Percentiles rank a stretch among this genome's conserved stretches.
These are phyloP conservation scores for Quercus phellos DNA, from an alignment of 331 rosid genomes.

Conservation along the genomic window DNA sequence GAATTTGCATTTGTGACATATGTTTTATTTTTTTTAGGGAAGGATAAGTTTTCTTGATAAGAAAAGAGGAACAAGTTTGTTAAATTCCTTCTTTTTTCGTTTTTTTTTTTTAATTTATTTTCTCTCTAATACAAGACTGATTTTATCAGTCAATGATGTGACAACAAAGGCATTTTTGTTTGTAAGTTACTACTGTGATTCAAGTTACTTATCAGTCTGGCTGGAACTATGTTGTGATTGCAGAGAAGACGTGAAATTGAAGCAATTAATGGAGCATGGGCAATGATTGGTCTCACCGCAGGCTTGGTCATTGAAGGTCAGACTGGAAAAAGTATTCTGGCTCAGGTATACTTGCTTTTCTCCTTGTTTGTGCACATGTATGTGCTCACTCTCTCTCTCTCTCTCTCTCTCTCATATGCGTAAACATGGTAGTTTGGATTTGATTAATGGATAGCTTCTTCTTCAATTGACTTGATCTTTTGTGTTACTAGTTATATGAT, in stretches of 20 bases:
- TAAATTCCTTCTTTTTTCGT: background rate
- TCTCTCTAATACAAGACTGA: background rate
- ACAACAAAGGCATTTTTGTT: background rate
- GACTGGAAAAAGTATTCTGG: constrained; percentile 68
- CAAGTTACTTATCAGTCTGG: constrained; percentile 17
- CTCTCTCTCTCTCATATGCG: background rate
- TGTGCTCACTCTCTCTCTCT: background rate
- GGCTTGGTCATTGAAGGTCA: constrained; percentile 82
- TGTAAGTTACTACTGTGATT: background rate
- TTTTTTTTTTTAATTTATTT: too few relatives aligned
- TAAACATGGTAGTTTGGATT: background rate
- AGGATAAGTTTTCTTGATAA: background rate
- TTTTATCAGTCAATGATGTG: background rate
- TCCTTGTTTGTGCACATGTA: background rate
- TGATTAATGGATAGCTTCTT: constrained; percentile 9
- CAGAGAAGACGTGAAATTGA: constrained; percentile 83
- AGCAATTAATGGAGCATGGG: constrained; percentile 96
- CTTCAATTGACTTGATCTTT: constrained; percentile 18
- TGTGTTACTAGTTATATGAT: constrained; percentile 12
- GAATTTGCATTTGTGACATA: background rate
- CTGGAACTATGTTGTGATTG: constrained; percentile 26
- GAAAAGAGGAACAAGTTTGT: background rate
- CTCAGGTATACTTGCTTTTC: constrained; percentile 55
- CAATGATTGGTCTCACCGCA: constrained; percentile 87
- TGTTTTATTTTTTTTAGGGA: background rate